Base-by-base conservation (phyloP, 805 yeast genomes). In the Myxozyma neglecta region DNA sequence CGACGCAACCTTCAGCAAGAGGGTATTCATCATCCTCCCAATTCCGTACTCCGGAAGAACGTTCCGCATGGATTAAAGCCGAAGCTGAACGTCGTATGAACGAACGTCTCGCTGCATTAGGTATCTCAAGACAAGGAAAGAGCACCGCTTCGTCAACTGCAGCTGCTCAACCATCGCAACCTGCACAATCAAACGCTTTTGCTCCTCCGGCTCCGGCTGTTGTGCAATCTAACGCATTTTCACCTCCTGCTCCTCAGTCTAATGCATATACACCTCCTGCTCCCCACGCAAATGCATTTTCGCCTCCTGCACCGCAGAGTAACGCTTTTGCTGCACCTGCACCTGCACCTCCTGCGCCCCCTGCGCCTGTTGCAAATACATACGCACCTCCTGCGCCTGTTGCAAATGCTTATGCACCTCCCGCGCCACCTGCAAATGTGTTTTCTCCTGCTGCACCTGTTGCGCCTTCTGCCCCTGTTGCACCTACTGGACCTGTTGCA, bases 71-170 rank as follows among this genome's bases (percentile, higher is more conserved):
- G 69, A 85, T 90, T 56, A 90, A 89, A 73, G 93, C 90, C 16
- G 93, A 89, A 70, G 90, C 90, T 1, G 83, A 83, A 68, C 85
- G 86, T 70, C 83, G 89, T 74, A 90, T 91, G 97, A 86, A 85
- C 63, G 96, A 89, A 69, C 80, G 90, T 69, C 79, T 90, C 70
- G 96, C 96, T 2, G 88, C 86, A 64, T 79, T 90, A 60, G 96
- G 96, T 2, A 82, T 90, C 61, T 63, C 63, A n/a, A 68, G 63
- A 46, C 55, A 54, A 24, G 55, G 61, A 34, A 50, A 61, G 45
- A 32, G 53, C 20, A 50, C 55, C 10, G 5, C 35, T 16, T 13
- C 59, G 13, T 20, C 66, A 24, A 43, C 55, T 1, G 53, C 59
- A n/a, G 55, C 66, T 18, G 46, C 46, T 14, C 40, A 24, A n/a